phyloP scores from a whole-genome alignment of 805 yeast species.

The Lachancea kluyveri region DNA sequence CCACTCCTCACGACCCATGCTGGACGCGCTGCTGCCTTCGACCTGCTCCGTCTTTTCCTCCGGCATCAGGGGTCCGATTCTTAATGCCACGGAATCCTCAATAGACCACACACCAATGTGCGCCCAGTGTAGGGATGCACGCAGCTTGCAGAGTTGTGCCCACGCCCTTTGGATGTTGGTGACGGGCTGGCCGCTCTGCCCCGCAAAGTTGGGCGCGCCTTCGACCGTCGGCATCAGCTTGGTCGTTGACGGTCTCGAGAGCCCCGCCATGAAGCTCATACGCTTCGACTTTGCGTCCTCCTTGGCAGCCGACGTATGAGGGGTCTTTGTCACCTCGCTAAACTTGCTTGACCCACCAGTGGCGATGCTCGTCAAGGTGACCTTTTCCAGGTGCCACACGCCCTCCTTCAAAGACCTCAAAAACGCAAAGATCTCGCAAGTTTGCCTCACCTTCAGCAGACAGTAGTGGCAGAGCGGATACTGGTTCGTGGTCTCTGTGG shows the following conservation, averaged over 20 bases:
- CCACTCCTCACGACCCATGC: too few relatives aligned
- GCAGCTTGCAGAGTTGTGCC: conserved; percentile 54
- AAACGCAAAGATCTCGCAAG: conserved; percentile 78
- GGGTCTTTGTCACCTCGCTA: conserved; percentile 11
- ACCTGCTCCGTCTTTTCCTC: not conserved
- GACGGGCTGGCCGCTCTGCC: conserved; percentile 23
- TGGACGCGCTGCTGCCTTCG: too few relatives aligned
- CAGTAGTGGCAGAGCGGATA: conserved; percentile 82
- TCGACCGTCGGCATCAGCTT: conserved; percentile 15
- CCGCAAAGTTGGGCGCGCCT: conserved; percentile 8
- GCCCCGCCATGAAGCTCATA: conserved; percentile 24
- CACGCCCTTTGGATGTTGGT: conserved; percentile 47
- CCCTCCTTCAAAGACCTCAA: conserved; percentile 56
- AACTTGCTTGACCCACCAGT: conserved; percentile 13
- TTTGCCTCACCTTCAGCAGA: conserved; percentile 67
- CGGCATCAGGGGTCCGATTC: conserved; percentile 21
- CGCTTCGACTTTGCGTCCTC: conserved; percentile 21
- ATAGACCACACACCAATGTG: conserved; percentile 74
- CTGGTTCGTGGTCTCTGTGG: conserved; percentile 25
- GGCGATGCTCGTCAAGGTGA: conserved; percentile 17
- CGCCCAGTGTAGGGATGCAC: conserved; percentile 78
- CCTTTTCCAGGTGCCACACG: conserved; percentile 52
- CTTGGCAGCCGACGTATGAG: conserved; percentile 9
- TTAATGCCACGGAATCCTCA: conserved; percentile 25
- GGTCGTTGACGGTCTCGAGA: conserved; percentile 11